Evolutionary conservation across 1,139 yeast species (phyloP).

Genomic region (Yamadazyma kanchanaburiensis): DNA sequence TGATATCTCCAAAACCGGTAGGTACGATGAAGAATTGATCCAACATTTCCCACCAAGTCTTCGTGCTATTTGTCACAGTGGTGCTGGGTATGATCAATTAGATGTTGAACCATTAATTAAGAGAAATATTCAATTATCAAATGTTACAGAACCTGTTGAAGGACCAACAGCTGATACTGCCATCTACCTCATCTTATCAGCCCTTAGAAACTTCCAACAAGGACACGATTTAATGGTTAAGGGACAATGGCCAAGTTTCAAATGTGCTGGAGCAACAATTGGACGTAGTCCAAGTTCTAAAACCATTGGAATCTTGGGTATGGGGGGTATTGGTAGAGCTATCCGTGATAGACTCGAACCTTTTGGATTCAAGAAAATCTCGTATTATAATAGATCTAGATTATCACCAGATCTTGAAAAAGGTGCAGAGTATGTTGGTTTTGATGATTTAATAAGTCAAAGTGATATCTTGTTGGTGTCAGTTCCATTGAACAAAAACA

Average conservation of each 20-base stretch:
- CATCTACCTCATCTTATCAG: conserved; percentile 59
- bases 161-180: conserved; percentile 84
- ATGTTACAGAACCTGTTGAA: conserved; percentile 71
- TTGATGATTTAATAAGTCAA: conserved; percentile 51
- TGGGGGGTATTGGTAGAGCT: conserved; percentile 78
- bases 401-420: conserved; percentile 53
- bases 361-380: conserved; percentile 58
- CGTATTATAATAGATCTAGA: conserved; percentile 59
- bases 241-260: conserved; percentile 54
- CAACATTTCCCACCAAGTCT: conserved; percentile 56
- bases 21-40: conserved; percentile 72
- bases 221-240: conserved; percentile 42
- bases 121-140: conserved; percentile 61
- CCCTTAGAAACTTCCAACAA: conserved; percentile 61
- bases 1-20: conserved; percentile 53
- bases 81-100: conserved; percentile 93
- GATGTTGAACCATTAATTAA: conserved; percentile 52
- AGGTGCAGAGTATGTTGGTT: conserved; percentile 53
- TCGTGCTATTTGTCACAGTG: conserved; percentile 69
- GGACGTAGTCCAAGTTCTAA: conserved; percentile 57
- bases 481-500: conserved; percentile 58
- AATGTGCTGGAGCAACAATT: conserved; percentile 23
- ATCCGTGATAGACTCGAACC: conserved; percentile 60
- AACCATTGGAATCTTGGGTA: conserved; percentile 64
- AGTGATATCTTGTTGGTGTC: conserved; percentile 62